These are phyloP conservation scores for Cochlearia excelsa DNA, from an alignment of 345 rosid genomes.

Conservation along the genomic window DNA sequence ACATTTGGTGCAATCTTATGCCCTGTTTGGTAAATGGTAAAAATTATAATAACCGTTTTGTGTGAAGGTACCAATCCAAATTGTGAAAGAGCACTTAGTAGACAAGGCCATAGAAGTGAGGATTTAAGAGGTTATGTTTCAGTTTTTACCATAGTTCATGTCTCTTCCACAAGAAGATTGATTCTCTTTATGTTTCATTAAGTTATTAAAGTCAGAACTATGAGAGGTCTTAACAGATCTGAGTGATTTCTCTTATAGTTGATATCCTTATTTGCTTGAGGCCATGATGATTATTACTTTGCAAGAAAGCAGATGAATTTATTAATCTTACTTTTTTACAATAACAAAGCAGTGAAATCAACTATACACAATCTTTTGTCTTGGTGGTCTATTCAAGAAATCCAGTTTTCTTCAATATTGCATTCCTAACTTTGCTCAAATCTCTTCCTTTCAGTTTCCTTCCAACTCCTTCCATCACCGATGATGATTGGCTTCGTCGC, in stretches of 20 bases:
- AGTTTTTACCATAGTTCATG: conserved; percentile 7
- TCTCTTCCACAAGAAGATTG: conserved; percentile 12
- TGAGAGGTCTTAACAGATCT: neutral
- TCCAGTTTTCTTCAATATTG: conserved; percentile 72
- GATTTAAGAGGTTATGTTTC: conserved; percentile 33
- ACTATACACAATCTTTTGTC: neutral
- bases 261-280: neutral
- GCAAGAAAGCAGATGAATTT: neutral
- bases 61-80: conserved; percentile 72
- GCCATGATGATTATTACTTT: neutral
- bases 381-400: conserved; percentile 53
- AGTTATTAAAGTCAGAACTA: conserved; percentile 10
- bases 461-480: conserved; percentile 82
- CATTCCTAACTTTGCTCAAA: conserved; percentile 71
- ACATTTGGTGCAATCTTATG: neutral
- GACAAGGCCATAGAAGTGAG: conserved; percentile 73
- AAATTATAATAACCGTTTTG: conserved; percentile 6
- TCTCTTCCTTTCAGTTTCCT: conserved; percentile 86
- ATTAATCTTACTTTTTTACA: too few species aligned
- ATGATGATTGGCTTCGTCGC: conserved; percentile 55
- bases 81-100: conserved; percentile 73
- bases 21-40: neutral
- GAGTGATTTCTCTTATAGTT: conserved; percentile 13
- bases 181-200: conserved; percentile 4
- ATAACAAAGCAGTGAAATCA: conserved; percentile 4